Evolutionary conservation across 2,329 filamentous ascomycete species (phyloP), one percentile per base, ranked within the genome.

Genomic region (Colletotrichum noveboracense): DNA sequence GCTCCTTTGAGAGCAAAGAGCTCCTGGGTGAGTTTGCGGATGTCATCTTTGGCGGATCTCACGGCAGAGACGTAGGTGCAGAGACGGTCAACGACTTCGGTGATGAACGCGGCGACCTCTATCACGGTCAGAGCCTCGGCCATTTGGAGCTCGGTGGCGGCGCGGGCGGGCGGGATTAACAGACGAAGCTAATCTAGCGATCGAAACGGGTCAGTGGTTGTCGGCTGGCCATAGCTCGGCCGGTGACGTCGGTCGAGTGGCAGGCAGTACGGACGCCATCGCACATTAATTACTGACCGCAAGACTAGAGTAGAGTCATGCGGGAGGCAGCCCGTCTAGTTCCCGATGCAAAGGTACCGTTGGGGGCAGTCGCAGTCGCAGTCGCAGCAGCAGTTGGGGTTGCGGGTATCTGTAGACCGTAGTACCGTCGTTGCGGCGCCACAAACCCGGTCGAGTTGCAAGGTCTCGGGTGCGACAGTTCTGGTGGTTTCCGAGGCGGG

Each of bases 1-100:
- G 77, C 78, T 1, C 78, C 80, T 43, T 78, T 79, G 43, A 81
- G 77, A 13, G 79, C 79, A 18, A 80, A 77, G 14, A 80, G 79
- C 75, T 80, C 79, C 26, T 80, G 78, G 6, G 77, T 78, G n/a
- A 80, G 72, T 16, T 69, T 77, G 36, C 74, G 76, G 5, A 80
- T 78, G 38, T 80, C 79, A 74, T 80, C 76, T 32, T 78, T 79
- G 68, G 79, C 79, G n/a, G 75, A 56, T 43, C 76, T 79, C n/a
- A 79, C 77, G 3, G 67, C 28, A 32, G 64, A 68, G 30, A 78
- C 67, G 58, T 76, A 80, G 30, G 55, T 70, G 58, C 76, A 78
- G 58, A 80, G 76, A n/a, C 76, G 58, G 8, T 78, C 66, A 18
- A 80, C 74, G 21, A 80, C 75, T 14, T 76, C 71, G 10, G 78